Base-by-base conservation (phyloP, 2,329 filamentous ascomycete genomes). In the Diaporthe eres region DNA sequence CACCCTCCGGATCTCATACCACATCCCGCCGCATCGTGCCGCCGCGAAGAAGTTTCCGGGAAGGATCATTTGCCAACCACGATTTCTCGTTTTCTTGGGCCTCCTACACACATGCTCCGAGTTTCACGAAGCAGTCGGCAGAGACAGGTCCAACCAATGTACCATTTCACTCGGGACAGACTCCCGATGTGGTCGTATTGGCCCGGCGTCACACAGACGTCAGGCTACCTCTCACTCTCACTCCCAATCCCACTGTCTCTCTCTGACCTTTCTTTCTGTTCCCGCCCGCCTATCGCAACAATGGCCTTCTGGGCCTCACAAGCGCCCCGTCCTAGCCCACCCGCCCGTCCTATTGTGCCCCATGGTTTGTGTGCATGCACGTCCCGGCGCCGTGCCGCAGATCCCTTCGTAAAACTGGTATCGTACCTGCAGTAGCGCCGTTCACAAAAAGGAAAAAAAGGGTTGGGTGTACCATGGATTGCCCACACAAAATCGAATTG, bases 341-440 rank as follows among this genome's bases (percentile, higher is more conserved):
- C 63, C 47, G 65, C 65, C 47, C 65, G 47, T 37, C 47, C 47
- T 53, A 68, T 28, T 72, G 9, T 31, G 58, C 17, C 25, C 37
- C 15, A 15, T 13, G 57, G 8, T 17, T 17, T 53, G 28, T 28
- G 28, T 34, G 25, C 49, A 51, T 68, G 71, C 71, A 63, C 70
- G 28, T 72, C 57, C 57, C 71, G 60, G 71, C 47, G 47, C 71
- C 58, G 74, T 37, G 51, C 68, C 44, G 74, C 58, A 73, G 74
- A 60, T 72, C 74, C 22, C 68, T 37, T 55, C 39, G 28, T 68
- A 60, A 25, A 68, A 47, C 39, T 58, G 37, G 37, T 57, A 74
- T 70, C 44, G 75, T 74, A 76, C 75, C 75, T 76, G 75, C 75
- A 76, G 75, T 76, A 76, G 75, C 75, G 75, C 67, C 58, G 67